A percentile compares a stretch with the other conserved stretches of the same genome.
Evolutionary conservation across 1,284 basidiomycete species (phyloP).

Genomic region (Phenoliferia sp.): DNA sequence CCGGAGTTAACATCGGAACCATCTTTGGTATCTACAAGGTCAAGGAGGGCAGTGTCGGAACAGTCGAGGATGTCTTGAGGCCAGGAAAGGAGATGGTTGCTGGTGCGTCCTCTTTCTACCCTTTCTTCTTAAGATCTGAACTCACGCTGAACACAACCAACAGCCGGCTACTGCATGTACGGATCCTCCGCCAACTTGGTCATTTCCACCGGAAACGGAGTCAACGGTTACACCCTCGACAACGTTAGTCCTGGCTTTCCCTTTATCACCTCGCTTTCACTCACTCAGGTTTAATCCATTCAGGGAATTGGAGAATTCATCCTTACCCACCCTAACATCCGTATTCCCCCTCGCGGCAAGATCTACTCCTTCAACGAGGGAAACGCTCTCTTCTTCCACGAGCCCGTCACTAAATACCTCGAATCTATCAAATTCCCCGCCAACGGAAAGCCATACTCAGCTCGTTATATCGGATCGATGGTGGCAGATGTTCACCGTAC

Average conservation of each 20-base stretch:
- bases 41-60: conserved; percentile 65
- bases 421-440: conserved; percentile 90
- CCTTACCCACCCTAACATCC: conserved; percentile 95
- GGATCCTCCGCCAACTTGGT: conserved; percentile 98
- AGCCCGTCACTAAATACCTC: conserved; percentile 79
- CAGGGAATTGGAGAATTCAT: conserved; percentile 92
- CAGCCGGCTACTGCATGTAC: conserved; percentile 57
- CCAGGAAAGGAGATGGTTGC: conserved; percentile 98
- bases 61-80: conserved; percentile 79
- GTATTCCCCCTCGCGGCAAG: conserved; percentile 88
- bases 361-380: conserved; percentile 99
- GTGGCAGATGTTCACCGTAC: conserved; percentile 97
- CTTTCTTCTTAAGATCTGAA: neutral
- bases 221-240: conserved; percentile 98
- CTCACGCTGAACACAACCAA: conserved; percentile 55
- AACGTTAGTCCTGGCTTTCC: conserved; percentile 46
- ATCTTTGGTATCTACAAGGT: conserved; percentile 98
- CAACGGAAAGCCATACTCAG: conserved; percentile 57
- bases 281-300: neutral
- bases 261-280: neutral
- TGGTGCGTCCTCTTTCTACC: conserved; percentile 58
- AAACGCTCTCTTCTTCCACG: conserved; percentile 90
- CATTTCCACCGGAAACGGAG: conserved; percentile 88
- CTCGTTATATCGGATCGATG: conserved; percentile 97
- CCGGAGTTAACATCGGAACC: conserved; percentile 99